A percentile compares a stretch with the other conserved stretches of the same genome.
These are phyloP conservation scores for Mycosphaerella arachidis DNA, from an alignment of 2,329 filamentous ascomycete species.

Conservation along the genomic window DNA sequence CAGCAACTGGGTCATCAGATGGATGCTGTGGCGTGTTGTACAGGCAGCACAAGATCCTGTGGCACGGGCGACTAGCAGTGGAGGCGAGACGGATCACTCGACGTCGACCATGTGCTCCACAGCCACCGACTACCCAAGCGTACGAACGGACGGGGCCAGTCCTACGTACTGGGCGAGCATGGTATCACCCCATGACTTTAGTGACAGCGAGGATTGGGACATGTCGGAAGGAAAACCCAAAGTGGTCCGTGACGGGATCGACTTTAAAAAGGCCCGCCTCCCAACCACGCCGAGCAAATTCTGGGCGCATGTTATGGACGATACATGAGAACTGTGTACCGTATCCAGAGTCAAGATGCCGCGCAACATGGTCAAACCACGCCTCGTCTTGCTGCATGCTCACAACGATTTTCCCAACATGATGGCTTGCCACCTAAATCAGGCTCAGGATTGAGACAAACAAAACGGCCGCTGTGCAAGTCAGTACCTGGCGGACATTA, in stretches of 20 bases:
- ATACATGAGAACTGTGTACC: not conserved
- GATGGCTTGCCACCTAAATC: too few species aligned
- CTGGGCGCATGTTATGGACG: slow-evolving; percentile 13
- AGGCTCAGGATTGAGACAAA: too few species aligned
- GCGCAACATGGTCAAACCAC: too few species aligned
- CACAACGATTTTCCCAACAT: too few species aligned
- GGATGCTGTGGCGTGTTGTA: slow-evolving; percentile 24
- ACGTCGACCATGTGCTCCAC: slow-evolving; percentile 13
- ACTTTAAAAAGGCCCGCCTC: not conserved
- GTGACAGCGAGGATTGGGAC: slow-evolving; percentile 15
- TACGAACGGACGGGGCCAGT: slow-evolving; percentile 2
- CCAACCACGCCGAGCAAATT: slow-evolving; percentile 3
- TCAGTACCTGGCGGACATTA: too few species aligned
- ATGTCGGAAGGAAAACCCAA: slow-evolving; percentile 1
- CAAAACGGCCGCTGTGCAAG: too few species aligned
- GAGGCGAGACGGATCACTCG: slow-evolving; percentile 15
- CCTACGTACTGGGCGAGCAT: not conserved
- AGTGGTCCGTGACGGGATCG: not conserved
- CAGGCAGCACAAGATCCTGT: slow-evolving; percentile 6
- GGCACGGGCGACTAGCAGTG: slow-evolving; percentile 9
- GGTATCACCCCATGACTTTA: slow-evolving; percentile 7
- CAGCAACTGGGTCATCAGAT: slow-evolving; percentile 22
- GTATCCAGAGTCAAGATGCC: too few species aligned
- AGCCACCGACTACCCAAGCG: slow-evolving; percentile 6
- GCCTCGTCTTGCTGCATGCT: too few species aligned